Base-by-base conservation (phyloP, 140 eudicot species). In the Ambrosia hybrid region DNA sequence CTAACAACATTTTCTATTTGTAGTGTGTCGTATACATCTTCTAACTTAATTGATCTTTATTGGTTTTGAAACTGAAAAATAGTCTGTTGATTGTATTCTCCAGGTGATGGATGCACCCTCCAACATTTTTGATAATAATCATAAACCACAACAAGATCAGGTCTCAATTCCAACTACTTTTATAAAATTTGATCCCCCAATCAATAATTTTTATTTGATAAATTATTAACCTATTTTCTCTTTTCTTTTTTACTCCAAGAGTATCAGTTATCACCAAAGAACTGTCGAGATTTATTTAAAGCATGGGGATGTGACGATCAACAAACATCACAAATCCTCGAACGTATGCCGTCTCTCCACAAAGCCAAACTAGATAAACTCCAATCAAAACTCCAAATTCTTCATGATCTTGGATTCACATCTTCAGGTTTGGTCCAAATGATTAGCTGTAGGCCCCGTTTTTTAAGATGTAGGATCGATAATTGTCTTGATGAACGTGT, bases 391-490 rank as follows among this genome's bases (percentile, higher is more conserved):
- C 89, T 91, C 68, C 60, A 75, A 56, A 63, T 85, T 10, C 91
- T 89, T 68, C 60, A 68, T 2, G 68, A 72, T n/a, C 70, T 89
- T 33, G 97, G 96, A 43, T 57, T 91, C 66, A 59, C 48, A 3
- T 67, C 96, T 36, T 71, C 85, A 4, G 89, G 85, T 80, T 78
- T 91, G 9, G 78, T 83, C 77, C 81, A 69, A 71, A 83, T 89
- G 16, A 61, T 89, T 49, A 72, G 84, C 51, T 81, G 89, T 33
- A 87, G 97, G 45, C 97, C 97, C 8, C 94, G 91, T 48, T 84
- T 88, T 66, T 82, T 91, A 49, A 68, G 61, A 59, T 65, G 73
- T 57, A 71, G 82, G 4, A 68, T 86, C 59, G 64, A 73, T 59
- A 39, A 8, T 13, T 4, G 11, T 9, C 79, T 88, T 51, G 77